Percentiles rank a stretch among this genome's conserved stretches.
These are phyloP conservation scores for Neofusicoccum parvum DNA, from an alignment of 2,329 filamentous ascomycete genomes.

Conservation along the genomic window DNA sequence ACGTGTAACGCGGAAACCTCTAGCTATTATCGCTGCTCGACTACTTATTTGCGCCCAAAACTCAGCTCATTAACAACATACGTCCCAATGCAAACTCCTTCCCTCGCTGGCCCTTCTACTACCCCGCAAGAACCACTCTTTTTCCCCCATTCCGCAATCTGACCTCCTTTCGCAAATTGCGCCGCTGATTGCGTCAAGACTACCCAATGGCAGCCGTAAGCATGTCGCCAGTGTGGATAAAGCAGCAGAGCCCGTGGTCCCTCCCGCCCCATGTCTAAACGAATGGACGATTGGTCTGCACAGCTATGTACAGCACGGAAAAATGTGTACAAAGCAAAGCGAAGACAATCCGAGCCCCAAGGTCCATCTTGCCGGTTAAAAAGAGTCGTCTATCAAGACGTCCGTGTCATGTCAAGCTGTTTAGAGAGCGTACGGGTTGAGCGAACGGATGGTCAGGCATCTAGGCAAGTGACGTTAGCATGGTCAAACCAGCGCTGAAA, in stretches of 20 bases:
- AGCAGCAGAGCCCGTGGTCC: background rate
- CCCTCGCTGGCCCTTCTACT: conserved; percentile 1
- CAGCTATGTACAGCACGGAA: conserved; percentile 21
- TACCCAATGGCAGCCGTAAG: background rate
- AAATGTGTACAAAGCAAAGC: conserved; percentile 20
- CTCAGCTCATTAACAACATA: conserved; percentile 19
- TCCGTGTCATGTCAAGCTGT: background rate
- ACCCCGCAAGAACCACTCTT: conserved; percentile 4
- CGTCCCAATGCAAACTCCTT: conserved; percentile 9
- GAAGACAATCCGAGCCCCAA: conserved; percentile 15
- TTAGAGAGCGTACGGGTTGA: conserved; percentile 73
- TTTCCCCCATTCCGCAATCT: conserved; percentile 11
- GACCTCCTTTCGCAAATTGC: background rate
- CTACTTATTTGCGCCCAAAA: conserved; percentile 21
- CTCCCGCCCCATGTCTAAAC: background rate
- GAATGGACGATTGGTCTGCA: conserved; percentile 21
- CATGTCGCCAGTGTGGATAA: conserved; percentile 11
- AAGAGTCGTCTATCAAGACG: background rate
- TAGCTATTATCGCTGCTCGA: conserved; percentile 21
- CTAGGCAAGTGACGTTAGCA: conserved; percentile 51
- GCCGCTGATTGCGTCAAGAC: background rate
- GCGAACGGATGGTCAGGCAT: conserved; percentile 79
- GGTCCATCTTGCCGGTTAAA: background rate
- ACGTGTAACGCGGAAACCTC: conserved; percentile 6
- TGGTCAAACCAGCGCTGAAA: background rate